Conservation (phyloP, 257 asterid genomes). For the Thymus quinquecostatus region DNA sequence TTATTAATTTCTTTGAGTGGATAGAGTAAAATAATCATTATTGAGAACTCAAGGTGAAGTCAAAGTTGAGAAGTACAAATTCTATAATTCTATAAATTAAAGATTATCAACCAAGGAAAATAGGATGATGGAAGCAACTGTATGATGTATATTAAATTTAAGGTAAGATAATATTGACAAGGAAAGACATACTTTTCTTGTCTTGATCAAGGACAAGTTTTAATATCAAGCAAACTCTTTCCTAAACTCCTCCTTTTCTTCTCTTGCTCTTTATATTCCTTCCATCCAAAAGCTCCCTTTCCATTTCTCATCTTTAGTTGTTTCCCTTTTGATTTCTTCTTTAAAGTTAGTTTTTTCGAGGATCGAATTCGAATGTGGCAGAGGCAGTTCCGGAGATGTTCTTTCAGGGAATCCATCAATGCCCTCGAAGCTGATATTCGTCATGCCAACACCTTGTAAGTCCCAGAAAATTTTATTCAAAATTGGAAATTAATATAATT, state of each 20-base stretch:
- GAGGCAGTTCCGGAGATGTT: slow-evolving; percentile 44
- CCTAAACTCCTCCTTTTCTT: slow-evolving; percentile 27
- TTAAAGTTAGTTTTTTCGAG: background rate
- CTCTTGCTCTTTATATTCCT: slow-evolving; percentile 27
- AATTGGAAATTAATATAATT: background rate
- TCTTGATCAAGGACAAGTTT: slow-evolving; percentile 48
- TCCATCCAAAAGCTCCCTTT: slow-evolving; percentile 32
- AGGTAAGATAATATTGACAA: slow-evolving; percentile 36
- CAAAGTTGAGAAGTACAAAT: slow-evolving; percentile 24
- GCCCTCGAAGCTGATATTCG: slow-evolving; percentile 72
- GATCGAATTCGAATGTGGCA: slow-evolving; percentile 59
- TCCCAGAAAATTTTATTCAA: background rate
- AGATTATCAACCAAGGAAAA: slow-evolving; percentile 27
- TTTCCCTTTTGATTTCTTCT: background rate
- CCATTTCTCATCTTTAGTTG: slow-evolving; percentile 12
- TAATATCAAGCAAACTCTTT: slow-evolving; percentile 48
- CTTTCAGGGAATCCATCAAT: slow-evolving; percentile 64
- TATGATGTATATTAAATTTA: slow-evolving; percentile 6
- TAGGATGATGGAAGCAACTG: background rate
- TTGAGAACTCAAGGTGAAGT: slow-evolving; percentile 12
- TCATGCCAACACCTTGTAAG: slow-evolving; percentile 74
- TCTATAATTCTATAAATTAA: background rate
- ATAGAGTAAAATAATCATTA: slow-evolving; percentile 17
- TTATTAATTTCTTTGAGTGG: background rate
- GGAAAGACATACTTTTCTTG: slow-evolving; percentile 61